These are phyloP conservation scores for Erythrobasidium hasegawianum DNA, from an alignment of 1,284 basidiomycete genomes.

Conservation along the genomic window DNA sequence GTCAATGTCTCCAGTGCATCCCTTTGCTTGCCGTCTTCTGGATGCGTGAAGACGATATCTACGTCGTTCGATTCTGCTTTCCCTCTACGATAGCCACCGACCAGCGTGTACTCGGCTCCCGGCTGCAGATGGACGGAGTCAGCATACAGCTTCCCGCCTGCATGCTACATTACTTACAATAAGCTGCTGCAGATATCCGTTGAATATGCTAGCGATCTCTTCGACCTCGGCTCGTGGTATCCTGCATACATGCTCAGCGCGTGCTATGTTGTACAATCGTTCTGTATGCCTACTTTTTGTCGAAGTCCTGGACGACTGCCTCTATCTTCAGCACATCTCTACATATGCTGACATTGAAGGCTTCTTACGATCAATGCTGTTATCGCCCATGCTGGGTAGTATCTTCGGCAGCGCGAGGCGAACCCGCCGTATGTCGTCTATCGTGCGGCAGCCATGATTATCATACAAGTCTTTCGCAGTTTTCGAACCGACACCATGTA, in stretches of 20 bases:
- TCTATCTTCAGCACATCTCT: too few species aligned
- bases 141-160: too few species aligned
- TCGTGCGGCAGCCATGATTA: slow-evolving; percentile 57
- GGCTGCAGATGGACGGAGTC: too few species aligned
- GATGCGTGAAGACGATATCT: slow-evolving; percentile 72
- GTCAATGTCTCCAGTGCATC: slow-evolving; percentile 24
- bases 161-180: slow-evolving; percentile 59
- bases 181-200: slow-evolving; percentile 58
- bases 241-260: slow-evolving; percentile 48
- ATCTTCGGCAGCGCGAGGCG: neutral
- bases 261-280: too few species aligned
- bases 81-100: slow-evolving; percentile 65
- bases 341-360: too few species aligned
- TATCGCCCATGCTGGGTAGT: slow-evolving; percentile 27
- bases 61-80: slow-evolving; percentile 69
- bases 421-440: slow-evolving; percentile 55
- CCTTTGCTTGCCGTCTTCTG: slow-evolving; percentile 47
- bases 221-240: slow-evolving; percentile 67
- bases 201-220: slow-evolving; percentile 59
- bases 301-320: slow-evolving; percentile 33
- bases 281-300: slow-evolving; percentile 13
- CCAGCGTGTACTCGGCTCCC: neutral
- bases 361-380: slow-evolving; percentile 30
- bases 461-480: slow-evolving; percentile 63
- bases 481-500: slow-evolving; percentile 67